Evolutionary conservation across 305 asterid genomes (phyloP), one percentile per base, ranked within the genome.

Genomic region (Fraxinus dipetala): DNA sequence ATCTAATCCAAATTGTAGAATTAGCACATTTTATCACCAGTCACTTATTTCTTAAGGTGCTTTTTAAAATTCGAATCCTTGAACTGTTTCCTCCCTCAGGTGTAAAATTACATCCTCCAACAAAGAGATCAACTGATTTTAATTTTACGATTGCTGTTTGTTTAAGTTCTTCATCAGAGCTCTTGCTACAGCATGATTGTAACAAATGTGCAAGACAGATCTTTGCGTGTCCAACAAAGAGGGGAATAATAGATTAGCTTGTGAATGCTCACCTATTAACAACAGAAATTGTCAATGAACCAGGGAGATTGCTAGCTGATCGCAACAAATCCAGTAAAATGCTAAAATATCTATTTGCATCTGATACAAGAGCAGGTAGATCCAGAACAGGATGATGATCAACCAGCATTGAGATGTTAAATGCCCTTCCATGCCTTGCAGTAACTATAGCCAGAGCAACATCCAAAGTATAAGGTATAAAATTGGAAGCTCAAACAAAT

Each of bases 371-470:
- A 28, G 88, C 81, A 36, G 91, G 88, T 76, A 90, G 88, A 89
- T 93, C 93, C 88, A 96, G 82, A 78, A 93, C 82, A 76, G 99
- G 97, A 83, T 93, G 98, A 80, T 89, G 91, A 85, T 94, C 92
- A 83, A 43, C 85, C 76, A 94, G 83, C 99, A 97, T 87, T 11
- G 99, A 94, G 82, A 96, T 72, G 82, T 92, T 96, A 80, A 96
- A 94, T 78, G 78, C 83, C 87, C 84, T 87, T 78, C 90, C 92
- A 78, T 84, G 89, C 80, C 90, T 93, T 76, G 84, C 84, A 88
- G 84, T 77, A 79, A 86, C 95, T 93, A 83, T 79, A 84, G 48
- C 26, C 63, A 89, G 84, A 82, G 69, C 35, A 86, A 73, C 77
- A 83, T 63, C 78, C 73, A 43, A 63, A 83, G 82, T 51, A 10